Conservation (phyloP, 179 eudicot species). For the Actinidia polygama region DNA sequence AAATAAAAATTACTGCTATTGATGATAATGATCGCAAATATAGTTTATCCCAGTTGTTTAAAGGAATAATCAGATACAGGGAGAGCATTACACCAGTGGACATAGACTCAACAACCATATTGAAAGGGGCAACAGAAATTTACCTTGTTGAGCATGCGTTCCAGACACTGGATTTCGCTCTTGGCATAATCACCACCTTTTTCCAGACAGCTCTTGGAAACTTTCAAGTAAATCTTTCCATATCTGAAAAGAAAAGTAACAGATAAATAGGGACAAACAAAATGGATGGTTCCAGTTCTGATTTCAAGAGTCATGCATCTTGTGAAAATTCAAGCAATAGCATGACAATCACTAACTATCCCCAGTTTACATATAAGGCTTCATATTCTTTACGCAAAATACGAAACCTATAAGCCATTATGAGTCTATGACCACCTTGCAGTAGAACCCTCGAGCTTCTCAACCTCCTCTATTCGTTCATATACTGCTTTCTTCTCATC, state of each 20-base stretch:
- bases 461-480: constrained; percentile 69
- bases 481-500: constrained; percentile 76
- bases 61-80: background rate
- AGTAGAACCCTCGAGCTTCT: constrained; percentile 81
- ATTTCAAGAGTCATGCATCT: background rate
- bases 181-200: constrained; percentile 92
- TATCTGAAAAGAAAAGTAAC: constrained; percentile 49
- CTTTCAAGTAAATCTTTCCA: constrained; percentile 86
- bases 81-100: background rate
- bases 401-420: background rate
- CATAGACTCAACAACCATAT: background rate
- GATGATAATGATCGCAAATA: background rate
- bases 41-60: background rate
- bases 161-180: constrained; percentile 82
- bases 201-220: constrained; percentile 80
- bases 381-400: background rate
- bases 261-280: background rate
- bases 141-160: constrained; percentile 92
- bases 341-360: background rate
- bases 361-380: background rate
- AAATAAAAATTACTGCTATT: background rate
- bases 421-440: constrained; percentile 57
- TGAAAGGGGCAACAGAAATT: constrained; percentile 1
- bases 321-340: background rate
- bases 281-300: background rate